Conservation (phyloP, 805 yeast genomes). For the Candida wancherniae region DNA sequence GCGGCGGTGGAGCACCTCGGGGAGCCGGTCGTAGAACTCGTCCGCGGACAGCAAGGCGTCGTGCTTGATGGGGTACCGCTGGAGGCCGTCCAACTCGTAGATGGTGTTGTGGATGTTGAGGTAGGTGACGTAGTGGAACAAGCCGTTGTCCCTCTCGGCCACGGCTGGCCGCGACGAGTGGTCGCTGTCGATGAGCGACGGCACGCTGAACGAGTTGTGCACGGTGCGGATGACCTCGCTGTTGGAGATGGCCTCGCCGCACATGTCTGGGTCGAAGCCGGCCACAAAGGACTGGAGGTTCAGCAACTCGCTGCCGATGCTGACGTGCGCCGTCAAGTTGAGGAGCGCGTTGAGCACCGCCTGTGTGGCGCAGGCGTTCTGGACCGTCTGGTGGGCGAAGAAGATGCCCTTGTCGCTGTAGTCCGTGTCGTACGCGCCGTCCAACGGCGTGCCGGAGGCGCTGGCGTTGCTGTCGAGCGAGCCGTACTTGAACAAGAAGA, state of each 20-base stretch:
- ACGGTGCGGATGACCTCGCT: constrained; percentile 51
- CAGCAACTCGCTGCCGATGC: constrained; percentile 45
- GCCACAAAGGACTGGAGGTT: constrained; percentile 47
- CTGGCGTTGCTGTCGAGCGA: constrained; percentile 31
- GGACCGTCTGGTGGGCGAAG: constrained; percentile 60
- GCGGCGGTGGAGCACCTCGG: constrained; percentile 42
- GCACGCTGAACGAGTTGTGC: constrained; percentile 60
- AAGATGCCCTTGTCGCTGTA: constrained; percentile 38
- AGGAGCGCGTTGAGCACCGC: constrained; percentile 57
- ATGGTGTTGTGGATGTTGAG: constrained; percentile 39
- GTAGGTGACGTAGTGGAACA: constrained; percentile 60
- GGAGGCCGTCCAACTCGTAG: constrained; percentile 62
- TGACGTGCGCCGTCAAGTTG: constrained; percentile 35
- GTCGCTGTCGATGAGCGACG: constrained; percentile 48
- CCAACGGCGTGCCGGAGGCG: constrained; percentile 31
- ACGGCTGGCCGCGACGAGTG: constrained; percentile 18
- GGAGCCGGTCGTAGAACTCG: constrained; percentile 39
- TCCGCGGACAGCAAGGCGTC: constrained; percentile 33
- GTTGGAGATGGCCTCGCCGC: constrained; percentile 59
- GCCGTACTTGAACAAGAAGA: constrained; percentile 60
- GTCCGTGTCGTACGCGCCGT: constrained; percentile 40
- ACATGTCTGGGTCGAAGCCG: constrained; percentile 50
- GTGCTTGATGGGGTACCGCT: constrained; percentile 51
- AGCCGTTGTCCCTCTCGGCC: constrained; percentile 43
- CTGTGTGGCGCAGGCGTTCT: constrained; percentile 72